A percentile compares a stretch with the other conserved stretches of the same genome.
Conservation (phyloP, 78 protist species). For the Pigoraptor vietnamica region DNA sequence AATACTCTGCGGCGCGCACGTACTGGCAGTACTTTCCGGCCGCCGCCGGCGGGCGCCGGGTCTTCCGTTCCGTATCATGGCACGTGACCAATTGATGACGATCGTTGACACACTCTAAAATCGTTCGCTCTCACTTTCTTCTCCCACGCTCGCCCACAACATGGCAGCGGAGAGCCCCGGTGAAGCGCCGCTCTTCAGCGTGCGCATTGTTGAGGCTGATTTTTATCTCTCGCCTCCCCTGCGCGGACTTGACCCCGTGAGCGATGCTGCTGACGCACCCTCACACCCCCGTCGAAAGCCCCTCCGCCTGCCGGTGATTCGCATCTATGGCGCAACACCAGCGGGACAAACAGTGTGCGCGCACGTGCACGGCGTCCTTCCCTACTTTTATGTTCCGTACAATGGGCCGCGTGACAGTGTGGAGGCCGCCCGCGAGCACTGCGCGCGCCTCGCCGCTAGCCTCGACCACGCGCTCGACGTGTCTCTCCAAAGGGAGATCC, state of each 20-base stretch:
- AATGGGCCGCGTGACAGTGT: background rate
- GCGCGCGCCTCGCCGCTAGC: slow-evolving; percentile 34
- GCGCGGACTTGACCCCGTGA: background rate
- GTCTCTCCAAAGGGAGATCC: background rate
- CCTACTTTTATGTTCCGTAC: background rate
- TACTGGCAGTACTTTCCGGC: no score
- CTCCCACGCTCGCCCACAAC: no score
- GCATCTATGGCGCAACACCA: slow-evolving; percentile 78
- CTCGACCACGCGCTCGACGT: slow-evolving; percentile 41
- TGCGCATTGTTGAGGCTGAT: slow-evolving; percentile 5
- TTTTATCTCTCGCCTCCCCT: background rate
- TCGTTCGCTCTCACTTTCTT: no score
- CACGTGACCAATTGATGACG: no score
- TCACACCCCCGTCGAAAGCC: background rate
- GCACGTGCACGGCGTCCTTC: slow-evolving; percentile 60
- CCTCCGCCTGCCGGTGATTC: slow-evolving; percentile 62
- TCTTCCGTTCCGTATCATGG: no score
- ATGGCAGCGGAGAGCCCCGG: background rate
- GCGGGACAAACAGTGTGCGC: slow-evolving; percentile 68
- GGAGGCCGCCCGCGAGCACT: slow-evolving; percentile 12
- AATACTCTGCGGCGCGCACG: no score
- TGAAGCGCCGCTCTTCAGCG: background rate
- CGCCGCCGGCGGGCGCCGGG: no score
- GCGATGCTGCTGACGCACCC: background rate
- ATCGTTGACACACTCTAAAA: no score